Evolutionary conservation across 148 eudicot genomes (phyloP), one percentile per base, ranked within the genome.

Genomic region (Fagopyrum esculentum): DNA sequence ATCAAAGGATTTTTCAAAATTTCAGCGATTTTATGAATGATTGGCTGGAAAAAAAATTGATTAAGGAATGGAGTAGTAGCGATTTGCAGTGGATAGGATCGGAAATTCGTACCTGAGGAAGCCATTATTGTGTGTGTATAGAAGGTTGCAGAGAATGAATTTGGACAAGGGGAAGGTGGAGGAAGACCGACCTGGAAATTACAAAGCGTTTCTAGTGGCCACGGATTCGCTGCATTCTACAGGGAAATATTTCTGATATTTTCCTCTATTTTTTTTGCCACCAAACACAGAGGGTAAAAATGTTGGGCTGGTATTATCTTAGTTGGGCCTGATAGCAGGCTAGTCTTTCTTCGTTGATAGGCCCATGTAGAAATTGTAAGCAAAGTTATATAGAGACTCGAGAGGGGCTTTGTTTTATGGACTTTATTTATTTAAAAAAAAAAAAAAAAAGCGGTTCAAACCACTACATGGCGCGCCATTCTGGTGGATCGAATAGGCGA

Each of bases 201-300:
- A 40, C 19, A 66, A 13, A 66, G 4, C 46, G 71, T 66, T 66
- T 66, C 71, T 66, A 66, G 71, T 66, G 71, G 71, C 71, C 71
- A 66, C 46, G 46, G 46, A 66, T 46, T 66, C 47, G 30, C 70
- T 64, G 70, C 30, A 60, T 26, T 40, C 26, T 22, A 7, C 66
- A 60, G 4, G 26, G 1, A 22, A 26, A 19, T 19, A 60, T 19
- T 60, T 7, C 0, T 61, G 26, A 19, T 19, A 22, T 8, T 12
- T 35, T 35, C 40, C 26, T 22, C 26, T 22, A 22, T 11, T 11
- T 52, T 52, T 59, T 57, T 59, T 61, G 43, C 46, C 71, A 66
- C 19, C 71, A 66, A 66, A 66, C 17, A 6, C 71, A 17, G 69
- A 63, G 16, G 17, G 30, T 17, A 7, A 57, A 17, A 19, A 35